Evolutionary conservation across 495 filamentous ascomycete genomes (phyloP).

Genomic region (Neurospora sp.): DNA sequence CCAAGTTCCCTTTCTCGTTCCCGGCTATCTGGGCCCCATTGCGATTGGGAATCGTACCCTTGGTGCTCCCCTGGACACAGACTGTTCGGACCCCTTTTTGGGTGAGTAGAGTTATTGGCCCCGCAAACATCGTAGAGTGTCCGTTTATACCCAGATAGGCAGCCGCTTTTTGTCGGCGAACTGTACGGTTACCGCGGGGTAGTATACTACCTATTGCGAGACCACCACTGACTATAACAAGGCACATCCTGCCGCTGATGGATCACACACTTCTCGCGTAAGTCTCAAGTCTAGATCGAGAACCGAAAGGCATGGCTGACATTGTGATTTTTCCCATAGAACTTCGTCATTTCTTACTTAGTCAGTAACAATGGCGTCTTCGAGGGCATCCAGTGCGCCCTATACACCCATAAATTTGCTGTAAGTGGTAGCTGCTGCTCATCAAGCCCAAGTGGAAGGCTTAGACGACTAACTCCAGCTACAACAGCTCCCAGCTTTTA

Average conservation of each 20-base stretch:
- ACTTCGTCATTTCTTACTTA: neutral
- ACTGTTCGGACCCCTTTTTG: neutral
- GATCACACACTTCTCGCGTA: neutral
- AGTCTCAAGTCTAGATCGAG: neutral
- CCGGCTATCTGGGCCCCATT: neutral
- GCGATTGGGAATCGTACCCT: neutral
- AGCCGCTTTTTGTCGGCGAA: neutral
- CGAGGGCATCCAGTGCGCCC: neutral
- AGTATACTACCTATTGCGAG: neutral
- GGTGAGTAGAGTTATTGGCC: neutral
- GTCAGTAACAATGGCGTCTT: neutral
- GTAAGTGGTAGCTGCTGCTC: neutral
- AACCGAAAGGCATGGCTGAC: neutral
- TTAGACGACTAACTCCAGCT: neutral
- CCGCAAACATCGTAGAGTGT: neutral
- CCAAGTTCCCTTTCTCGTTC: neutral
- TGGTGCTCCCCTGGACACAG: neutral
- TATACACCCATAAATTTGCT: neutral
- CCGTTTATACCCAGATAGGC: neutral
- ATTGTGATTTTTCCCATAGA: neutral
- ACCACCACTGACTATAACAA: neutral
- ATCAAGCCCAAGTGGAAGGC: neutral
- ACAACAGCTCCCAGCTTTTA: neutral
- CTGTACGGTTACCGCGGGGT: neutral
- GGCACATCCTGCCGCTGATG: neutral